Conservation (phyloP, 2,329 filamentous ascomycete genomes). For the Tolypocladium sp. region DNA sequence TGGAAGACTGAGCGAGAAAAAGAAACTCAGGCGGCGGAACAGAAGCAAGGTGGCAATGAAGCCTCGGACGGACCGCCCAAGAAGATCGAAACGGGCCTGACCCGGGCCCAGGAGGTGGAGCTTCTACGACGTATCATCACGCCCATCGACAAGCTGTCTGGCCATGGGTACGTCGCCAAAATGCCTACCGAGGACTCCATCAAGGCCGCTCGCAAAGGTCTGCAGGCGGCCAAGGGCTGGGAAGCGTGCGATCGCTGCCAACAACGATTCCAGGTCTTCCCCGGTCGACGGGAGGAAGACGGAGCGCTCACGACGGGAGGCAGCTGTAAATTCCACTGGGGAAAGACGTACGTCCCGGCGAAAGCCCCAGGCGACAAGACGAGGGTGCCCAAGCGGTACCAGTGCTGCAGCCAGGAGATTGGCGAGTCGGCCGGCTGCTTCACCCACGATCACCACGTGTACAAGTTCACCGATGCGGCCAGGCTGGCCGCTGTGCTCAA, state of each 20-base stretch:
- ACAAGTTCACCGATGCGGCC: conserved; percentile 70
- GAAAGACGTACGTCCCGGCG: conserved; percentile 54
- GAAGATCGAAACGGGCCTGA: conserved; percentile 61
- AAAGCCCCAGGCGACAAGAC: conserved; percentile 47
- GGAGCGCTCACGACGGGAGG: conserved; percentile 69
- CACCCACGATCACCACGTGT: conserved; percentile 67
- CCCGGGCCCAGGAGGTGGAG: conserved; percentile 54
- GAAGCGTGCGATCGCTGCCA: conserved; percentile 85
- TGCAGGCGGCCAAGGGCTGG: conserved; percentile 62
- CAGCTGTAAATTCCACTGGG: conserved; percentile 72
- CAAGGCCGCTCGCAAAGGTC: conserved; percentile 52
- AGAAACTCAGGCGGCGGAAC: conserved; percentile 24
- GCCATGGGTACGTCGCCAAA: conserved; percentile 65
- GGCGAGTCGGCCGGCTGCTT: conserved; percentile 71
- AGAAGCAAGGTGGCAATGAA: conserved; percentile 20
- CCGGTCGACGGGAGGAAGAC: conserved; percentile 70
- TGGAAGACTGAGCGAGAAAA: conserved; percentile 57
- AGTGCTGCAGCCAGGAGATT: conserved; percentile 69
- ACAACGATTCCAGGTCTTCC: conserved; percentile 84
- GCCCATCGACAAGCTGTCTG: conserved; percentile 51
- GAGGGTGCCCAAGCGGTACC: conserved; percentile 52
- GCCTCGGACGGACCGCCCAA: conserved; percentile 28
- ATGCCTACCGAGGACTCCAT: conserved; percentile 61
- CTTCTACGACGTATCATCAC: conserved; percentile 56
- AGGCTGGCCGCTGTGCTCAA: conserved; percentile 71